Conservation (phyloP, 2,329 filamentous ascomycete species). For the Graphiopsis chlorocephala region DNA sequence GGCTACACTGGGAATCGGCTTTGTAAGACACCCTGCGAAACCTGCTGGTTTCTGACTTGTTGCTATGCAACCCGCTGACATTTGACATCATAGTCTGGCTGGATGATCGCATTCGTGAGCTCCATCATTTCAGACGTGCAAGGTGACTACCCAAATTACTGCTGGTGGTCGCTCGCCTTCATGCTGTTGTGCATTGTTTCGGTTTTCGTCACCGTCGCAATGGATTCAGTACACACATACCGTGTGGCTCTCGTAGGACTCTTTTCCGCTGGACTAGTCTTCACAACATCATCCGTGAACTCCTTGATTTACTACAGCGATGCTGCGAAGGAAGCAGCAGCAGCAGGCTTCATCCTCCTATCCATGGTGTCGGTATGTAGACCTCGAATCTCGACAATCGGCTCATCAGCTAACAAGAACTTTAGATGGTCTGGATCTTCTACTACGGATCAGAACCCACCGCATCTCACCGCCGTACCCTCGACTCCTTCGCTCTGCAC, state of each 20-base stretch:
- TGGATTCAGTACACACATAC: slow-evolving; percentile 81
- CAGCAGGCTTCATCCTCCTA: slow-evolving; percentile 88
- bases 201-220: slow-evolving; percentile 77
- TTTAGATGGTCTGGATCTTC: slow-evolving; percentile 93
- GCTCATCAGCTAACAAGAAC: slow-evolving; percentile 23
- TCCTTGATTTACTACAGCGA: slow-evolving; percentile 74
- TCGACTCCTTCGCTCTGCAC: slow-evolving; percentile 91
- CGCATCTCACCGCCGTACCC: slow-evolving; percentile 80
- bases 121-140: slow-evolving; percentile 70
- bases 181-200: slow-evolving; percentile 79
- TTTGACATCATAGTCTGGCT: slow-evolving; percentile 67
- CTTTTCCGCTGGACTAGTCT: slow-evolving; percentile 75
- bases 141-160: slow-evolving; percentile 72
- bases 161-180: slow-evolving; percentile 89
- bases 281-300: slow-evolving; percentile 84
- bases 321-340: slow-evolving; percentile 72
- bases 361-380: slow-evolving; percentile 83
- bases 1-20: slow-evolving; percentile 85
- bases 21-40: slow-evolving; percentile 57
- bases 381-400: neutral
- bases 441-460: slow-evolving; percentile 95
- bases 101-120: slow-evolving; percentile 87
- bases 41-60: slow-evolving; percentile 25
- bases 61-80: slow-evolving; percentile 12
- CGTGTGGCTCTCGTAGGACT: slow-evolving; percentile 91